Evolutionary conservation across 768 basidiomycete species (phyloP).

Genomic region (Auriculariales sp.): DNA sequence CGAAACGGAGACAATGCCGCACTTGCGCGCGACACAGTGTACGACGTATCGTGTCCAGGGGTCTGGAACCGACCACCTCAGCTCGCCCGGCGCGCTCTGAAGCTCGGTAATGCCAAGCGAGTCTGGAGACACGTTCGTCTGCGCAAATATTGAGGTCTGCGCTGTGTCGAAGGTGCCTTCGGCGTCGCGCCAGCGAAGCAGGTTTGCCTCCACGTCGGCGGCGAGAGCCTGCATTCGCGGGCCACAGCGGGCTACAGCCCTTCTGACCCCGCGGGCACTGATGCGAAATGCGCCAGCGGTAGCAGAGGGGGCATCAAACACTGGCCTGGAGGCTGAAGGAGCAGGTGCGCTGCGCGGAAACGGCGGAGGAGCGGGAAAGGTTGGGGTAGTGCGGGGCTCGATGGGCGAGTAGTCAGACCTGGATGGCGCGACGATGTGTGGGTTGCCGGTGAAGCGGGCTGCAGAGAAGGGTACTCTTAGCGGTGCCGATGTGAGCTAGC

Average conservation of each 20-base stretch:
- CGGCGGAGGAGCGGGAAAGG: conserved; percentile 69
- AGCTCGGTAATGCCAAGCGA: conserved; percentile 47
- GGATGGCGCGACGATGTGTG: conserved; percentile 52
- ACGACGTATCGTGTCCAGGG: conserved; percentile 68
- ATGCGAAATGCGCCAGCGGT: conserved; percentile 65
- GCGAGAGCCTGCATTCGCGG: conserved; percentile 49
- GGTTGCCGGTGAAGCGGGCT: conserved; percentile 64
- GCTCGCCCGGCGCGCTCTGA: conserved; percentile 43
- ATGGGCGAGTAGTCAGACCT: conserved; percentile 37
- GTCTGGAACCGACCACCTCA: conserved; percentile 62
- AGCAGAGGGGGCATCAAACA: conserved; percentile 37
- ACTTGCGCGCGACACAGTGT: conserved; percentile 70
- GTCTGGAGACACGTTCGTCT: conserved; percentile 17
- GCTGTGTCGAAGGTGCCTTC: conserved; percentile 45
- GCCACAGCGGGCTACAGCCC: conserved; percentile 46
- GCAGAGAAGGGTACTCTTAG: conserved; percentile 4
- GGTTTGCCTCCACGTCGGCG: conserved; percentile 47
- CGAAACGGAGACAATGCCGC: conserved; percentile 75
- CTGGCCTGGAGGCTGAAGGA: conserved; percentile 25
- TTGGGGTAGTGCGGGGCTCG: conserved; percentile 29
- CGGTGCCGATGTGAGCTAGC: too few relatives aligned
- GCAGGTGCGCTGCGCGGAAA: conserved; percentile 45
- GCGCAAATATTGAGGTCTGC: conserved; percentile 18
- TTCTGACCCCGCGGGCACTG: conserved; percentile 60
- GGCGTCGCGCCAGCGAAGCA: conserved; percentile 44